Percentiles rank a stretch among this genome's conserved stretches.
Conservation (phyloP, 371 early-diverging fungal species). For the Globomyces sp. region DNA sequence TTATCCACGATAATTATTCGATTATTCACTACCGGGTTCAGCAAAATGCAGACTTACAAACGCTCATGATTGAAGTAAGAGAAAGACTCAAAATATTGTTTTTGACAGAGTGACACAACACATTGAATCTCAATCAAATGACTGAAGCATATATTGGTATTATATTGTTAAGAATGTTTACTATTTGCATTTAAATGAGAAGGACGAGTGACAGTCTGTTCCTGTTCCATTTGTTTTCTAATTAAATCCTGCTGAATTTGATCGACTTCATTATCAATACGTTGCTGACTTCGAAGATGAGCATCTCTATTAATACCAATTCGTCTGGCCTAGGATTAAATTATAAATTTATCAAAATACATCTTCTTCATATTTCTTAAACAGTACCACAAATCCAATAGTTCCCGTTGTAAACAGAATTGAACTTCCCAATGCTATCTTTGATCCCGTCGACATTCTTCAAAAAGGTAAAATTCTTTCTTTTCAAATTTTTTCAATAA, state of each 20-base stretch:
- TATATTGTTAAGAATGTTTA: too few species aligned
- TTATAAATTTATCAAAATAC: neutral
- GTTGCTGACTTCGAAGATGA: conserved; percentile 13
- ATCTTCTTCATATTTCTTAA: conserved; percentile 24
- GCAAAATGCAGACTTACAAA: neutral
- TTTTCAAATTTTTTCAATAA: neutral
- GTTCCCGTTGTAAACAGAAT: conserved; percentile 17
- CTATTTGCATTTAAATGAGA: conserved; percentile 4
- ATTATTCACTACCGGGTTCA: conserved; percentile 62
- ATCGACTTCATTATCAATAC: conserved; percentile 24
- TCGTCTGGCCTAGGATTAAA: conserved; percentile 17
- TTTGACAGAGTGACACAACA: neutral
- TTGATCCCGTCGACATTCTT: conserved; percentile 23
- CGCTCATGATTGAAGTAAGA: neutral
- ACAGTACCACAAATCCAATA: conserved; percentile 21
- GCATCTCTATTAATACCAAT: conserved; percentile 19
- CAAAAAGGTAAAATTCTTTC: neutral
- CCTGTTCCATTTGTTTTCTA: neutral
- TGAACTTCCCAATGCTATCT: conserved; percentile 23
- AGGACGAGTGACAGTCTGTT: conserved; percentile 7
- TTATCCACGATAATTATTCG: conserved; percentile 93
- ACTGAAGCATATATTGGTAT: too few species aligned
- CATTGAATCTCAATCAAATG: too few species aligned
- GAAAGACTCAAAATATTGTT: neutral
- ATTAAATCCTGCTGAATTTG: conserved; percentile 12